These are phyloP conservation scores for Yamadazyma endophytica DNA, from an alignment of 805 yeast genomes.

Conservation along the genomic window DNA sequence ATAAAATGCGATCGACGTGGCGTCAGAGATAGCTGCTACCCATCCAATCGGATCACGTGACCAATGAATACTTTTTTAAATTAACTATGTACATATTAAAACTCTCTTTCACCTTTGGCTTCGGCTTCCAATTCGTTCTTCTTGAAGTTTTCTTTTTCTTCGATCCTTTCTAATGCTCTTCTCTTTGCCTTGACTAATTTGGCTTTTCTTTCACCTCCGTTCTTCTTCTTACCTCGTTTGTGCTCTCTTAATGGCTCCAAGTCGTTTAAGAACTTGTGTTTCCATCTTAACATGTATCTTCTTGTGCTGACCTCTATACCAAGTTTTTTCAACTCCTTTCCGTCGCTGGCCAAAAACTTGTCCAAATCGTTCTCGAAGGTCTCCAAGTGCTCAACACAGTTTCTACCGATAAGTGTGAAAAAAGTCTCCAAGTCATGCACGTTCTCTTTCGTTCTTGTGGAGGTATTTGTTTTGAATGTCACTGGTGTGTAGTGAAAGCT, in stretches of 20 bases:
- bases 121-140: constrained; percentile 38
- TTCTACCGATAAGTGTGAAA: constrained; percentile 74
- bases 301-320: constrained; percentile 75
- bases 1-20: background rate
- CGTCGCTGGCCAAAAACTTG: constrained; percentile 53
- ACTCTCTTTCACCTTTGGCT: constrained; percentile 38
- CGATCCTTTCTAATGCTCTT: constrained; percentile 56
- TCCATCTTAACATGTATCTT: constrained; percentile 70
- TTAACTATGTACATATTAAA: constrained; percentile 15
- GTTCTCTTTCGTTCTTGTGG: constrained; percentile 41
- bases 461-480: constrained; percentile 49
- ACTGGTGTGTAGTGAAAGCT: constrained; percentile 9
- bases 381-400: constrained; percentile 61
- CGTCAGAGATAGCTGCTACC: background rate
- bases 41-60: background rate
- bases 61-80: background rate
- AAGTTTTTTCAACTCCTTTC: constrained; percentile 59
- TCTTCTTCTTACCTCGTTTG: constrained; percentile 64
- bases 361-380: constrained; percentile 57
- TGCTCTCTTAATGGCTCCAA: constrained; percentile 51
- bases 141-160: constrained; percentile 43
- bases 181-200: constrained; percentile 49
- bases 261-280: constrained; percentile 59
- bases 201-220: constrained; percentile 84
- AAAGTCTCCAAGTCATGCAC: constrained; percentile 67